phyloP scores from a whole-genome alignment of 2,329 filamentous ascomycete species.

The Diaporthe sp. region DNA sequence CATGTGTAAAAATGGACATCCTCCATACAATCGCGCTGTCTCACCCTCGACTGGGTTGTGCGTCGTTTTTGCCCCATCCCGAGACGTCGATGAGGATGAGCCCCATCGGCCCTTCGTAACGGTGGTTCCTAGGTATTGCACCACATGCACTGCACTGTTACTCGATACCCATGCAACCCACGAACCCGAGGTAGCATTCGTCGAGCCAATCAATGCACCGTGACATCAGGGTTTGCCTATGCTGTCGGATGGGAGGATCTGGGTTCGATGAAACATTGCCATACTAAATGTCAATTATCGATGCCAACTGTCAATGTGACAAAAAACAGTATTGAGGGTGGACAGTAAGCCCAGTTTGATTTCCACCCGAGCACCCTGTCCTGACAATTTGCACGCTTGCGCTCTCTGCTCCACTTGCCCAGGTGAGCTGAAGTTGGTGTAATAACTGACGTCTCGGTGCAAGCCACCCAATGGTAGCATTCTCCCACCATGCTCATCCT shows the following conservation, averaged over 20 bases:
- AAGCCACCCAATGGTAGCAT: neutral
- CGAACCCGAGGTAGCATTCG: conserved; percentile 11
- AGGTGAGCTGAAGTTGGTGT: neutral
- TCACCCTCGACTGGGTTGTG: neutral
- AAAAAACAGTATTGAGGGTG: neutral
- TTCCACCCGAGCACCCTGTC: neutral
- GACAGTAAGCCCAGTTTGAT: neutral
- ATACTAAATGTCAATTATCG: neutral
- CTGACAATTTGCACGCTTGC: neutral
- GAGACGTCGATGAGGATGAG: neutral
- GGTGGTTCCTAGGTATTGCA: neutral
- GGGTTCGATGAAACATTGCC: conserved; percentile 13
- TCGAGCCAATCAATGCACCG: neutral
- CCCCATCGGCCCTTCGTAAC: neutral
- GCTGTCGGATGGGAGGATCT: no score
- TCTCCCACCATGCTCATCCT: neutral
- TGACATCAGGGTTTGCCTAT: no score
- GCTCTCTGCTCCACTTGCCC: neutral
- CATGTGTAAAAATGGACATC: conserved; percentile 4
- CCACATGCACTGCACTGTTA: neutral
- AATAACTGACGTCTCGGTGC: neutral
- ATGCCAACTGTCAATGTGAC: neutral
- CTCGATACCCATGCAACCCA: conserved; percentile 1
- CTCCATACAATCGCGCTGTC: neutral
- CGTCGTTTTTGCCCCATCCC: conserved; percentile 1